Evolutionary conservation across 2,329 filamentous ascomycete genomes (phyloP), one percentile per base, ranked within the genome.

Genomic region (Fusarium sp.): DNA sequence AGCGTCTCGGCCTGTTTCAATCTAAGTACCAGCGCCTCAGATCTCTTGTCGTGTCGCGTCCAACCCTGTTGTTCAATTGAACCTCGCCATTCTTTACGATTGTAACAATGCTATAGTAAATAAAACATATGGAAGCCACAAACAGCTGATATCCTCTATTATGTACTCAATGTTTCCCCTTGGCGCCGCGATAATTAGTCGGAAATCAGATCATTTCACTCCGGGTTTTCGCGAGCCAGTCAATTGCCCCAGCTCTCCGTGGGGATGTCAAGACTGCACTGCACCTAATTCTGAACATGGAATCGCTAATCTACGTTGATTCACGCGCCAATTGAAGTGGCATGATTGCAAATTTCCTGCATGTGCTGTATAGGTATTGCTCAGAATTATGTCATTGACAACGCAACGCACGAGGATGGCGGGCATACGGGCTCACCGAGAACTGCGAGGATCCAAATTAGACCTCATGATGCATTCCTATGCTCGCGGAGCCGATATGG

Each of bases 321-420:
- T 53, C 49, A 40, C 54, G 25, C 30, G 30, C 65, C 54, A 68
- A 65, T 68, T 41, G 28, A 69, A 30, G 65, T 68, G 54, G 65
- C 45, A 68, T 43, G 59, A 68, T 65, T 68, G 37, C 65, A 41
- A 56, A 68, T 60, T 37, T 25, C 13, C 11, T 13, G 37, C 11
- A 28, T 12, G 13, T 43, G 41, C 41, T 23, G 21, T 16, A 16
- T 16, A 21, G 0, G 8, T 1, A 10, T 23, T 11, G 21, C 21
- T 23, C 9, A 27, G 12, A 8, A 27, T 42, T 53, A 40, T 34
- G 23, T 12, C 20, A 40, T 37, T n/a, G 43, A n/a, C 20, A 42
- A 53, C 37, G n/a, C 20, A 42, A 49, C 37, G n/a, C 49, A 41
- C 10, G 30, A 48, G 37, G 3, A 47, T 47, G 34, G 28, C 34